Base-by-base conservation (phyloP, 2,329 filamentous ascomycete species). In the Phoma sp. region DNA sequence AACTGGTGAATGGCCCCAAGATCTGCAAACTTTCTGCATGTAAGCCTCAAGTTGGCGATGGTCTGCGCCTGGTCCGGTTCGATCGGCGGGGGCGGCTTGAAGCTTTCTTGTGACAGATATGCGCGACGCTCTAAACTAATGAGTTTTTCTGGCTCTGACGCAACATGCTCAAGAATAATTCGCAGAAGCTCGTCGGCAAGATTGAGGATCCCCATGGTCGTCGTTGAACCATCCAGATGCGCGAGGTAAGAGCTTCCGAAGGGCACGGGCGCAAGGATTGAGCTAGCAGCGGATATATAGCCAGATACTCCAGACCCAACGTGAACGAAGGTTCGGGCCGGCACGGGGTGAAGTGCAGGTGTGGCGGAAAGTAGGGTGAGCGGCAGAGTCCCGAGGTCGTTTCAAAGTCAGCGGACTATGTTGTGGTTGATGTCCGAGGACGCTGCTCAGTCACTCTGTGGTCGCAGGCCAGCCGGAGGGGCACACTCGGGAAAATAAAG, bases 61-160 rank as follows among this genome's bases (percentile, higher is more conserved):
- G 77, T 76, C 48, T 76, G 71, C 5, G 76, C 71, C 42, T 79
- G 77, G 50, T 78, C 74, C 36, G 70, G 73, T 25, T 75, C 71
- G 4, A 76, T 75, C 7, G 72, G 74, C 10, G 74, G 74, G 38
- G 78, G 77, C 46, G 71, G 72, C 55, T 76, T 78, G 70, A 82
- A 80, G 71, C 78, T 80, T 65, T 82, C 81, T 53, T 79, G 78
- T 23, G 81, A 82, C 29, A 82, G 73, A 63, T 80, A 82, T 54
- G 76, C 77, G 58, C 79, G 75, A 48, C 79, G 76, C 58, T 82
- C 80, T 47, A 82, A 76, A 32, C 75, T 78, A 51, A 82, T 76
- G 27, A 79, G 75, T 64, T 79, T 80, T 41, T 82, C 78, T 30
- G 79, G 76, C 57, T 83, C 79, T n/a, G 78, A 76, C 49, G 79